Conservation (phyloP, 148 eudicot species). For the Heliamphora exappendiculata region DNA sequence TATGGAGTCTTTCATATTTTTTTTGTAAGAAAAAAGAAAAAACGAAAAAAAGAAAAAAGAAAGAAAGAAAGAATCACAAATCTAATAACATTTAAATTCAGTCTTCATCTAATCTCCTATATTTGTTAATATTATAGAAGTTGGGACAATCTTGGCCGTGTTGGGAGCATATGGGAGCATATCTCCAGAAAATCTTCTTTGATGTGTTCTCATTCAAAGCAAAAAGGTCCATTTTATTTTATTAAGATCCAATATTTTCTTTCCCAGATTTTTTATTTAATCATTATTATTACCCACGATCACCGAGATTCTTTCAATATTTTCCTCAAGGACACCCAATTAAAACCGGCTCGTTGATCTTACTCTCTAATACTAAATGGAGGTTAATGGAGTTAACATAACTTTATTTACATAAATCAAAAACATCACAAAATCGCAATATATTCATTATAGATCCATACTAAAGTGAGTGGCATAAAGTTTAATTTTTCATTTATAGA, state of each 20-base stretch:
- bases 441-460: not conserved
- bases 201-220: not conserved
- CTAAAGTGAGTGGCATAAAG: too few species aligned
- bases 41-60: too few species aligned
- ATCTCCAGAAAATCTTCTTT: conserved; percentile 4
- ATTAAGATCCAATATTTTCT: not conserved
- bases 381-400: not conserved
- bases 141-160: too few species aligned
- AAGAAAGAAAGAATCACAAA: too few species aligned
- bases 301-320: not conserved
- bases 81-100: too few species aligned
- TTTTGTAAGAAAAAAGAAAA: too few species aligned
- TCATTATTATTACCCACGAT: not conserved
- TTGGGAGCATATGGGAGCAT: too few species aligned
- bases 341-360: not conserved
- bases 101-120: too few species aligned
- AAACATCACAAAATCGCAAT: too few species aligned
- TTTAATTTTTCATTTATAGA: too few species aligned
- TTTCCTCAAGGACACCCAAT: not conserved
- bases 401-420: not conserved
- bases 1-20: too few species aligned
- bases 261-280: not conserved
- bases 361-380: not conserved
- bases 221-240: not conserved
- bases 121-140: too few species aligned